Evolutionary conservation across 2,329 filamentous ascomycete species (phyloP).

Genomic region (Daldinia eschscholtzii): DNA sequence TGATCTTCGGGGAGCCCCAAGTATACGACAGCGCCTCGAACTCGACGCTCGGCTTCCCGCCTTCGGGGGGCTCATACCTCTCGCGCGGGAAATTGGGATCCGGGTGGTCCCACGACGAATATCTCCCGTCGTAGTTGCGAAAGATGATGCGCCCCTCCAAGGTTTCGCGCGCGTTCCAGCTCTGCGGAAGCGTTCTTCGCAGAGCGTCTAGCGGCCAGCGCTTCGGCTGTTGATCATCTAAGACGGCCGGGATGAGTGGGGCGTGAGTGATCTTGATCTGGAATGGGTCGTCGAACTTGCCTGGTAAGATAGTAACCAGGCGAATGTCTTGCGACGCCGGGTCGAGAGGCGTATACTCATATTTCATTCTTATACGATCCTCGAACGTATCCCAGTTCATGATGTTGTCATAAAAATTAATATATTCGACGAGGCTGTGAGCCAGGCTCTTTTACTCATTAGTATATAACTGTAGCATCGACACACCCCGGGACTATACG

Average conservation of each 20-base stretch:
- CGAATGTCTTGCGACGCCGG: constrained; percentile 33
- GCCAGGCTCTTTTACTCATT: background rate
- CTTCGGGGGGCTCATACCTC: constrained; percentile 20
- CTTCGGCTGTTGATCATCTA: constrained; percentile 11
- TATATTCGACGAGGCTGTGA: background rate
- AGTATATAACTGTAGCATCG: background rate
- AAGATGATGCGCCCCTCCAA: constrained; percentile 40
- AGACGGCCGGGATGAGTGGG: constrained; percentile 17
- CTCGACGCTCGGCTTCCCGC: background rate
- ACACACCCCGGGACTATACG: constrained; percentile 1
- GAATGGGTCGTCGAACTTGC: constrained; percentile 35
- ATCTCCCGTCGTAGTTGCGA: background rate
- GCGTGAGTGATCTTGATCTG: constrained; percentile 36
- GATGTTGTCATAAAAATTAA: background rate
- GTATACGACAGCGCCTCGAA: constrained; percentile 43
- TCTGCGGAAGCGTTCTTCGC: constrained; percentile 22
- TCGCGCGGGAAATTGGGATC: constrained; percentile 23
- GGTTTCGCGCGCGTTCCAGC: constrained; percentile 25
- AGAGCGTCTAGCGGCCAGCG: constrained; percentile 37
- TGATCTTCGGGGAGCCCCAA: constrained; percentile 31
- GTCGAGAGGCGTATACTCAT: constrained; percentile 38
- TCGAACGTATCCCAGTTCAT: too few relatives aligned
- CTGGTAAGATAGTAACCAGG: constrained; percentile 39
- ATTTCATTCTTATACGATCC: constrained; percentile 18
- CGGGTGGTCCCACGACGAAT: constrained; percentile 36